Conservation (phyloP, 768 basidiomycete species). For the Boletus rufocinnamomeus region DNA sequence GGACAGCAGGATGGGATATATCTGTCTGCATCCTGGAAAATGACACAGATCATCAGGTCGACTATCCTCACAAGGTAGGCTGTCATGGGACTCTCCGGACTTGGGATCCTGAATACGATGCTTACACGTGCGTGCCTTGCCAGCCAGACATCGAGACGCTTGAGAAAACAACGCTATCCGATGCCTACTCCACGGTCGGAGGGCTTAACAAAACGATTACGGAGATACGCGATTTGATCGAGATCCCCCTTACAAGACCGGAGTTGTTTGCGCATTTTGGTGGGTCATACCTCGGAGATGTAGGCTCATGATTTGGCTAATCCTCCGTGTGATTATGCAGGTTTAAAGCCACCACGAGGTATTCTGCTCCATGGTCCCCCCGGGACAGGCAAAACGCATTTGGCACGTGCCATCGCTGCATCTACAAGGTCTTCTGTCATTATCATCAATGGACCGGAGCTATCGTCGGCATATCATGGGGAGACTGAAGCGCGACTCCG, state of each 20-base stretch:
- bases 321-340: slow-evolving; percentile 36
- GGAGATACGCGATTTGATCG: slow-evolving; percentile 82
- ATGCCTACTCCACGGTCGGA: slow-evolving; percentile 83
- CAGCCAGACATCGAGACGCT: slow-evolving; percentile 52
- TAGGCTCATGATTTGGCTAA: slow-evolving; percentile 23
- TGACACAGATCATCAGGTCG: slow-evolving; percentile 26
- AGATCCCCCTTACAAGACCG: slow-evolving; percentile 82
- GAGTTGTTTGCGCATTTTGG: slow-evolving; percentile 79
- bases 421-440: slow-evolving; percentile 88
- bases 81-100: slow-evolving; percentile 14
- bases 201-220: slow-evolving; percentile 87
- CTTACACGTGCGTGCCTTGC: slow-evolving; percentile 17
- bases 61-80: slow-evolving; percentile 37
- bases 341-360: slow-evolving; percentile 94
- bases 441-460: slow-evolving; percentile 92
- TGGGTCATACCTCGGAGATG: slow-evolving; percentile 28
- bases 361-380: slow-evolving; percentile 94
- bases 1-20: slow-evolving; percentile 72
- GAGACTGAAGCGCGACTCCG: slow-evolving; percentile 93
- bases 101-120: slow-evolving; percentile 6
- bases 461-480: slow-evolving; percentile 94
- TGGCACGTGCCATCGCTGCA: slow-evolving; percentile 90
- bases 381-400: slow-evolving; percentile 96
- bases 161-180: slow-evolving; percentile 41
- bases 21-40: slow-evolving; percentile 46